A percentile compares a stretch with the other conserved stretches of the same genome.
Conservation (phyloP, 306 rosid species). For the Betula pendula region DNA sequence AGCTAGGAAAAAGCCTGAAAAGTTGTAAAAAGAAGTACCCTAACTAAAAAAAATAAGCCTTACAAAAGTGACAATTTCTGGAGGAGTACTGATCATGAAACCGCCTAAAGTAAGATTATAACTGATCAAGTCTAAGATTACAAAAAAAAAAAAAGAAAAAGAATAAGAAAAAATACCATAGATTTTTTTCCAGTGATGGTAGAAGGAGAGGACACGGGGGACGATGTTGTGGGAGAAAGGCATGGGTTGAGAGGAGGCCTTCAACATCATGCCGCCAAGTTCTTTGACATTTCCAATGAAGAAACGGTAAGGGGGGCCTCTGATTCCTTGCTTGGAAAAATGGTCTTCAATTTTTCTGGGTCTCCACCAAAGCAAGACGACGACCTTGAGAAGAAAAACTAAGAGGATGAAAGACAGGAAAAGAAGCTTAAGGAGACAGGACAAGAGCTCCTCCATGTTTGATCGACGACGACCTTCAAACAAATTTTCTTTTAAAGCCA, state of each 20-base stretch:
- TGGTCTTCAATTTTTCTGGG: constrained; percentile 75
- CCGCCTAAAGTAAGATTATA: constrained; percentile 36
- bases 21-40: constrained; percentile 46
- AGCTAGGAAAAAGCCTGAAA: constrained; percentile 54
- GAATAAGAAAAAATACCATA: constrained; percentile 48
- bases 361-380: constrained; percentile 78
- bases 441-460: constrained; percentile 46
- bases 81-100: constrained; percentile 38
- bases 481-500: background rate
- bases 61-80: constrained; percentile 49
- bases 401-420: constrained; percentile 27
- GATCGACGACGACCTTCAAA: background rate
- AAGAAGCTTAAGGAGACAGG: constrained; percentile 49
- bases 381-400: constrained; percentile 40
- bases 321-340: constrained; percentile 79
- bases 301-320: constrained; percentile 96
- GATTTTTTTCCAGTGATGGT: constrained; percentile 95
- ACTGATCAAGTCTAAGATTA: constrained; percentile 19
- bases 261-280: constrained; percentile 76
- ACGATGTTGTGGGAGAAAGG: constrained; percentile 92
- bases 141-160: background rate
- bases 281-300: constrained; percentile 90
- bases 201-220: constrained; percentile 92
- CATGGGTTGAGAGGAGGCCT: constrained; percentile 91
- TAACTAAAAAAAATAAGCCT: constrained; percentile 38